A percentile compares a stretch with the other conserved stretches of the same genome.
Conservation (phyloP, 768 basidiomycete genomes). For the Pisolithus tinctorius region DNA sequence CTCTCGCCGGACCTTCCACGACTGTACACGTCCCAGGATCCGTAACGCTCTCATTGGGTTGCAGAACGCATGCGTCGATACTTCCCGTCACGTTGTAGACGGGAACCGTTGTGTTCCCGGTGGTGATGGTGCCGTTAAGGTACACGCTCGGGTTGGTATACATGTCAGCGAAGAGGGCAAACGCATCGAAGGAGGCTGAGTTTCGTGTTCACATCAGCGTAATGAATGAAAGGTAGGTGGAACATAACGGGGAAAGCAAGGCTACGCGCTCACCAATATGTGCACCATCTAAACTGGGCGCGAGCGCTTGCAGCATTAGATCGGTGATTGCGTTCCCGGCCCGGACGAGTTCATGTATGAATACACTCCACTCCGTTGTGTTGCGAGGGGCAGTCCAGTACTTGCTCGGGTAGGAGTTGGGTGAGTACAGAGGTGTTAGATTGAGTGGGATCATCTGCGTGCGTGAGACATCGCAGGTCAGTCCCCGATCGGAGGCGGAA, state of each 20-base stretch:
- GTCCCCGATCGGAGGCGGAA: not conserved
- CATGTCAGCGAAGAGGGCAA: conserved; percentile 56
- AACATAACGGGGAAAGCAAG: not conserved
- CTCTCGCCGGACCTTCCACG: conserved; percentile 31
- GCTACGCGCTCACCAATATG: conserved; percentile 44
- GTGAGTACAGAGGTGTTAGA: conserved; percentile 39
- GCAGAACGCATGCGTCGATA: conserved; percentile 41
- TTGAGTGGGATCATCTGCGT: conserved; percentile 55
- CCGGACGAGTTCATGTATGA: conserved; percentile 46
- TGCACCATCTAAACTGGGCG: conserved; percentile 41
- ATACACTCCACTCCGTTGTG: conserved; percentile 50
- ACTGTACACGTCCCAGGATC: conserved; percentile 27
- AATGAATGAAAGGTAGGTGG: not conserved
- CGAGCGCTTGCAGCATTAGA: conserved; percentile 44
- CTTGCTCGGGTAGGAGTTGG: conserved; percentile 39
- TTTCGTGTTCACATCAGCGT: not conserved
- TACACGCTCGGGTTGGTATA: conserved; percentile 42
- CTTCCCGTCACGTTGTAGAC: conserved; percentile 48
- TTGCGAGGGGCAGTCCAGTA: conserved; percentile 48
- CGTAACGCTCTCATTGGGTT: conserved; percentile 16
- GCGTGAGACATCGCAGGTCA: not conserved
- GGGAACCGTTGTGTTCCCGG: conserved; percentile 28
- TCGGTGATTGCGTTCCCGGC: conserved; percentile 47
- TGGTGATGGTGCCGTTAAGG: conserved; percentile 46
- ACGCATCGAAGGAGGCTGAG: conserved; percentile 54